Evolutionary conservation across 768 basidiomycete genomes (phyloP).

Genomic region (Agrocybe pediades): DNA sequence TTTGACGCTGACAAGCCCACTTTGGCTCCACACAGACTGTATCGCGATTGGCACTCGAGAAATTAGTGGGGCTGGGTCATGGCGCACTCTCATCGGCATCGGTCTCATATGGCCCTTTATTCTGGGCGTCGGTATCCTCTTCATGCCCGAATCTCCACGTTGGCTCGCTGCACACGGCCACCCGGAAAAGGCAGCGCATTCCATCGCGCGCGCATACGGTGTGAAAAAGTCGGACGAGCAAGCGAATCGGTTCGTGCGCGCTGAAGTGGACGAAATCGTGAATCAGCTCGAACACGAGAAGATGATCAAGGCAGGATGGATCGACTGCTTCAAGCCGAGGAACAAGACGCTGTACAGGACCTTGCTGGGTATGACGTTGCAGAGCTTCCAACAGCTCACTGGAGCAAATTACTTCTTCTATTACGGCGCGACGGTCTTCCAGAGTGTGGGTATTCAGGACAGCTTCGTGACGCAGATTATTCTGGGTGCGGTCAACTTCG

Average conservation of each 20-base stretch:
- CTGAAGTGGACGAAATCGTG: constrained; percentile 58
- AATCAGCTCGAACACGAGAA: constrained; percentile 52
- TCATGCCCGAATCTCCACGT: constrained; percentile 70
- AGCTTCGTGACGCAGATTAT: constrained; percentile 76
- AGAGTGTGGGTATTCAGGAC: constrained; percentile 66
- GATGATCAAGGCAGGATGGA: constrained; percentile 52
- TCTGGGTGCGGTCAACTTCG: constrained; percentile 72
- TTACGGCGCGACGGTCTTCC: constrained; percentile 66
- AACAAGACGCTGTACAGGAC: constrained; percentile 69
- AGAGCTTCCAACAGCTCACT: constrained; percentile 73
- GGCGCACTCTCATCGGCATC: constrained; percentile 65
- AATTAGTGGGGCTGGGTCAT: constrained; percentile 48
- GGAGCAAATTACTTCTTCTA: constrained; percentile 75
- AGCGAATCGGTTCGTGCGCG: constrained; percentile 41
- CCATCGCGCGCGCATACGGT: constrained; percentile 52
- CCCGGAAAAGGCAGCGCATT: constrained; percentile 47
- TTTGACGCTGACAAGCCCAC: background rate
- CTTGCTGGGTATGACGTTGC: constrained; percentile 62
- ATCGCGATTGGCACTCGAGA: constrained; percentile 69
- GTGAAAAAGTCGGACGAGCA: constrained; percentile 40
- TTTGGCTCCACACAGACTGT: constrained; percentile 44
- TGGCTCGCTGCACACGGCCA: constrained; percentile 58
- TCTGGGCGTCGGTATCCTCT: constrained; percentile 63
- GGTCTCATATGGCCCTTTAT: constrained; percentile 65
- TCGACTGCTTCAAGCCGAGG: constrained; percentile 61